A percentile compares a stretch with the other conserved stretches of the same genome.
Evolutionary conservation across 2,329 filamentous ascomycete species (phyloP).

Genomic region (Colletotrichum gigasporum): DNA sequence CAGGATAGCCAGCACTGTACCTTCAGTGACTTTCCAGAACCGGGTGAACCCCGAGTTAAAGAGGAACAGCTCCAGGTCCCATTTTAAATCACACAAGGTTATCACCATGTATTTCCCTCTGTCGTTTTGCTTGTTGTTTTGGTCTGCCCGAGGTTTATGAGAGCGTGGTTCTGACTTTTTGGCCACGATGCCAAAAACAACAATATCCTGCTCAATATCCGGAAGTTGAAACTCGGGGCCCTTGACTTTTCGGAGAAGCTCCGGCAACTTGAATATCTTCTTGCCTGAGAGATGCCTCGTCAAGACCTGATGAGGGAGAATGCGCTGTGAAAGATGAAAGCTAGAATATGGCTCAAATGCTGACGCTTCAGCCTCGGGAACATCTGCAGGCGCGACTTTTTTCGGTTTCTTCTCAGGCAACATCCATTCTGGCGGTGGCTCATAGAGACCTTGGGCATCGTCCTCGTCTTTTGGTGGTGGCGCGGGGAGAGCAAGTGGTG

Average conservation of each 20-base stretch:
- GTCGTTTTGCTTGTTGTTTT: slow-evolving; percentile 60
- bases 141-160: slow-evolving; percentile 58
- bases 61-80: slow-evolving; percentile 90
- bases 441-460: slow-evolving; percentile 22
- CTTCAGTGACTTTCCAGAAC: slow-evolving; percentile 92
- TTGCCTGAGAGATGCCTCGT: slow-evolving; percentile 82
- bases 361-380: slow-evolving; percentile 60
- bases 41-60: slow-evolving; percentile 91
- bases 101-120: slow-evolving; percentile 93
- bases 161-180: slow-evolving; percentile 84
- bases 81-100: slow-evolving; percentile 86
- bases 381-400: slow-evolving; percentile 43
- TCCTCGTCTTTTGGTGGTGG: not conserved
- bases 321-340: slow-evolving; percentile 83
- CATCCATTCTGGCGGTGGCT: slow-evolving; percentile 27
- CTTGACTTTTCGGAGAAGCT: slow-evolving; percentile 83
- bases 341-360: slow-evolving; percentile 89
- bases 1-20: slow-evolving; percentile 91
- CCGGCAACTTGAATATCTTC: slow-evolving; percentile 79
- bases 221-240: slow-evolving; percentile 85
- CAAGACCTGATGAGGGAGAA: slow-evolving; percentile 83
- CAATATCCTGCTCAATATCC: slow-evolving; percentile 85
- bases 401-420: slow-evolving; percentile 28
- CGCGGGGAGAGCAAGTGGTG: not conserved
- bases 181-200: slow-evolving; percentile 88